phyloP scores from a whole-genome alignment of 2,329 filamentous ascomycete species.

The Penicillium sp. region DNA sequence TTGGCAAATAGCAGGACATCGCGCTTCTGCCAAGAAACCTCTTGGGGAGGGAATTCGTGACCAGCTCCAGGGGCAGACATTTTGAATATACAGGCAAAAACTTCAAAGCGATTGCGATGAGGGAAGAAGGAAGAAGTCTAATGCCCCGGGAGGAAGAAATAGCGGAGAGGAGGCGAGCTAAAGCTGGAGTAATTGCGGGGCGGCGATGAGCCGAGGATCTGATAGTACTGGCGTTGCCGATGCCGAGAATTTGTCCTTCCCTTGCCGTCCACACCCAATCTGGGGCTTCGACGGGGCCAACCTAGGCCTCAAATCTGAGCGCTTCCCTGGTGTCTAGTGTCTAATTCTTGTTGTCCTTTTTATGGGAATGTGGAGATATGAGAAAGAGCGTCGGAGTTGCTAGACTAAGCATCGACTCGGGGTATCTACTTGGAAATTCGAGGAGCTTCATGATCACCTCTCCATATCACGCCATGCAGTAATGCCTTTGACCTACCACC shows the following conservation, averaged over 20 bases:
- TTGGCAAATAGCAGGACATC: slow-evolving; percentile 85
- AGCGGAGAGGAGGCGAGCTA: slow-evolving; percentile 7
- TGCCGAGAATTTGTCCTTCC: slow-evolving; percentile 5
- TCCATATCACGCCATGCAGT: slow-evolving; percentile 37
- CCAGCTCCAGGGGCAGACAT: slow-evolving; percentile 56
- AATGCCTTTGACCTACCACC: slow-evolving; percentile 36
- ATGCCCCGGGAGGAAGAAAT: not conserved
- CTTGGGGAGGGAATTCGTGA: slow-evolving; percentile 69
- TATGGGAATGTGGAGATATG: slow-evolving; percentile 8
- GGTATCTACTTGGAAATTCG: slow-evolving; percentile 45
- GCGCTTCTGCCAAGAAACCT: slow-evolving; percentile 80
- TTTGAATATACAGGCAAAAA: slow-evolving; percentile 8
- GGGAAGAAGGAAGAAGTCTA: not conserved
- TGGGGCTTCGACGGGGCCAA: no score
- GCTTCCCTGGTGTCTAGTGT: no score
- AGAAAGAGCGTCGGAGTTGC: slow-evolving; percentile 31
- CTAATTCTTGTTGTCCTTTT: no score
- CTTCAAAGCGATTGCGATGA: not conserved
- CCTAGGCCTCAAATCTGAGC: no score
- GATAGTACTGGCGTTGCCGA: slow-evolving; percentile 19
- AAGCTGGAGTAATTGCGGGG: slow-evolving; percentile 19
- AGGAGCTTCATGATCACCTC: slow-evolving; percentile 42
- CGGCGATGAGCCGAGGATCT: slow-evolving; percentile 21
- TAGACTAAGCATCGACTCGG: slow-evolving; percentile 46
- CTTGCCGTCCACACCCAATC: slow-evolving; percentile 6